Evolutionary conservation across 1,284 basidiomycete species (phyloP).

Genomic region (Trametes sp.): DNA sequence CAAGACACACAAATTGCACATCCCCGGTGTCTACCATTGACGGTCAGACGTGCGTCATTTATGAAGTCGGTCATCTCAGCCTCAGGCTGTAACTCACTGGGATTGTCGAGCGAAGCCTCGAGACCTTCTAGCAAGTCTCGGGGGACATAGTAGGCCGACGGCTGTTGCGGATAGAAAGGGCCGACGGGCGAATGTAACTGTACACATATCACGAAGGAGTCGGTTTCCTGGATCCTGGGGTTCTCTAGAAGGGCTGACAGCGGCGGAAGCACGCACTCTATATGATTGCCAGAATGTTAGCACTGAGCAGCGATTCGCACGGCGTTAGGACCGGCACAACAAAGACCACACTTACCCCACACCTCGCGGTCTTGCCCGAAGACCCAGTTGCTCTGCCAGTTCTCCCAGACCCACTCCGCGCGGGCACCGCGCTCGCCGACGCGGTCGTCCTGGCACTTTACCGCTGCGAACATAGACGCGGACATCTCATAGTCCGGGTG

Average conservation of each 20-base stretch:
- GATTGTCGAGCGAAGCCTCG: slow-evolving; percentile 67
- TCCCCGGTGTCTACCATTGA: slow-evolving; percentile 54
- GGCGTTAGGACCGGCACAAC: no score
- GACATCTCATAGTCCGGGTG: slow-evolving; percentile 66
- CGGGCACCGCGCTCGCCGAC: slow-evolving; percentile 68
- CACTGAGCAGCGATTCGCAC: not conserved
- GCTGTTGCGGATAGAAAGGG: slow-evolving; percentile 69
- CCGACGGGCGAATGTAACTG: slow-evolving; percentile 75
- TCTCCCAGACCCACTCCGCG: slow-evolving; percentile 78
- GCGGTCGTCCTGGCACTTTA: slow-evolving; percentile 70
- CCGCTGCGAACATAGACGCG: slow-evolving; percentile 75
- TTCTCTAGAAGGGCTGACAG: slow-evolving; percentile 69
- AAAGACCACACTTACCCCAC: slow-evolving; percentile 74
- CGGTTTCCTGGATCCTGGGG: slow-evolving; percentile 59
- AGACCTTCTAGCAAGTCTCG: slow-evolving; percentile 67
- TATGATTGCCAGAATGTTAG: slow-evolving; percentile 6
- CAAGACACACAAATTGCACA: slow-evolving; percentile 74
- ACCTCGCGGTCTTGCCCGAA: slow-evolving; percentile 76
- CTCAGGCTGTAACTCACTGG: slow-evolving; percentile 59
- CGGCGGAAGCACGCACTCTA: slow-evolving; percentile 72
- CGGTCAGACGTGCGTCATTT: no score
- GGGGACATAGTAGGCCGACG: slow-evolving; percentile 70
- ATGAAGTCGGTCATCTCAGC: no score
- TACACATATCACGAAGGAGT: slow-evolving; percentile 74
- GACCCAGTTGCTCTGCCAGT: slow-evolving; percentile 69